Conservation (phyloP, 257 asterid species). For the Lycium barbarum region DNA sequence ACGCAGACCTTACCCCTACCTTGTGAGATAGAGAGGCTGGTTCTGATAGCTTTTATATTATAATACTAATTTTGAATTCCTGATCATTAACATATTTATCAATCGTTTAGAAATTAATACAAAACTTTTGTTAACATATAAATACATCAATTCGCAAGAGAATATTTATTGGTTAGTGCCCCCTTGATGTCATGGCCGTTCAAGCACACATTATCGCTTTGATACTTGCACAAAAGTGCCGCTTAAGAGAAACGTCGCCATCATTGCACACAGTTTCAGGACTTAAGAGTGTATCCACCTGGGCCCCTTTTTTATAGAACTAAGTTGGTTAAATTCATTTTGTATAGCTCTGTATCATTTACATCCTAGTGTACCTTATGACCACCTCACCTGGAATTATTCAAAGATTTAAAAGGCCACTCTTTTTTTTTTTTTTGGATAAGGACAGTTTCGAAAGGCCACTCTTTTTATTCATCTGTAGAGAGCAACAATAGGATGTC, state of each 20-base stretch:
- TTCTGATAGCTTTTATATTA: neutral
- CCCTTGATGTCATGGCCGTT: neutral
- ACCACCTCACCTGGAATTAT: neutral
- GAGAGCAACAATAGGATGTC: no score
- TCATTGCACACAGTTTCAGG: constrained; percentile 23
- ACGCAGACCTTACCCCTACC: no score
- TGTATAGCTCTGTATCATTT: constrained; percentile 4
- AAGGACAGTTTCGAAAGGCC: neutral
- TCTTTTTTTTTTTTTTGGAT: neutral
- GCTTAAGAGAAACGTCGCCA: neutral
- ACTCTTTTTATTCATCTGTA: neutral
- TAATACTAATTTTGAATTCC: constrained; percentile 2
- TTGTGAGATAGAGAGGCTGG: no score
- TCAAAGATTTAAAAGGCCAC: neutral
- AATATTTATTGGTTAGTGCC: neutral
- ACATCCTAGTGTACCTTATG: neutral
- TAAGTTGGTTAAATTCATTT: neutral
- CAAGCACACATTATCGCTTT: constrained; percentile 5
- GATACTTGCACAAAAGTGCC: neutral
- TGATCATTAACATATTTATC: neutral
- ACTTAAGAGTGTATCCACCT: neutral
- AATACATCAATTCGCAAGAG: neutral
- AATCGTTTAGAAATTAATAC: neutral
- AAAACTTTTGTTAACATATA: neutral
- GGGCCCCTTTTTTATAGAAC: neutral